Base-by-base conservation (phyloP, 1,284 basidiomycete genomes). In the Ceratobasidium sp. region DNA sequence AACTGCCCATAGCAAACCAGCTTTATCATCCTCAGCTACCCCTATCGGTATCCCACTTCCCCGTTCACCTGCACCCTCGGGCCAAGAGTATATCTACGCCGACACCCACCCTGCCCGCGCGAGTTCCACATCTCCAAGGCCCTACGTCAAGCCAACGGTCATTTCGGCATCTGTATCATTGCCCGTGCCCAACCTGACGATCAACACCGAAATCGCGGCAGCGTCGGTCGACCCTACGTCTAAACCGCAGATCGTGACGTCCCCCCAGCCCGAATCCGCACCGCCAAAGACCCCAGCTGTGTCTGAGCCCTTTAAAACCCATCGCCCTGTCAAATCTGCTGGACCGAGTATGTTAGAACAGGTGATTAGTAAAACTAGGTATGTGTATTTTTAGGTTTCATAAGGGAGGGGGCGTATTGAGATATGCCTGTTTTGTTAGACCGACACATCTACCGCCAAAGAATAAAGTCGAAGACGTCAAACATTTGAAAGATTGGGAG, bases 401-500 rank as follows among this genome's bases (percentile, higher is more conserved):
- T n/a, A n/a, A n/a, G n/a, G n/a, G n/a, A n/a, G 42, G 42, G 23
- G 20, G 18, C 7, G 49, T 51, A 23, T 40, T 64, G 33, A 61
- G n/a, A n/a, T n/a, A n/a, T 33, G 23, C 9, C 15, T 44, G 26
- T 13, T 28, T 39, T 51, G 13, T 6, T 49, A 75, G 96, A 33
- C 96, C 95, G 23, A 86, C 90, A 5, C 94, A 93, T 84, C 87
- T 98, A 10, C 97, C 96, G 23, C 96, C 96, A 10, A 98, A 98
- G 84, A 87, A 87, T 75, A 91, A 90, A 77, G 84, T 89, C 69
- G 97, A 98, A 85, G 96, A 98, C 84, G 86, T 89, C 77, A 94
- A 91, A 81, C 96, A 98, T 86, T 87, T 96, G 83, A 91, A 93
- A 40, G 94, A 94, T 83, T 98, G 96, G 95, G 91, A 96, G 83